phyloP scores from a whole-genome alignment of 257 asterid species.

The Vinca minor region DNA sequence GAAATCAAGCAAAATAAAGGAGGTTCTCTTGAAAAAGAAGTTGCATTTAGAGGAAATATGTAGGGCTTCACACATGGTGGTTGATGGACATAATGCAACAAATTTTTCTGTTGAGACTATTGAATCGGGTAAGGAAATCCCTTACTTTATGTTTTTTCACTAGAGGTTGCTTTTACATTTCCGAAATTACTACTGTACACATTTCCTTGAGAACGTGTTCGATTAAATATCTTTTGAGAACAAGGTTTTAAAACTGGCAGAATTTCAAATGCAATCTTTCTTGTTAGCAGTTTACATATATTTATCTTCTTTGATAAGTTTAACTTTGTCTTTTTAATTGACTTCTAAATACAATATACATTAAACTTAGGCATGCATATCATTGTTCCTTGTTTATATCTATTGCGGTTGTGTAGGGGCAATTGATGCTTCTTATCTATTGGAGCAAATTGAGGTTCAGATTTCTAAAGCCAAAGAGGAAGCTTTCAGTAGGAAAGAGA shows the following conservation, averaged over 20 bases:
- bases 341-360: neutral
- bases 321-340: neutral
- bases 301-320: neutral
- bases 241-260: neutral
- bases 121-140: slow-evolving; percentile 47
- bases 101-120: slow-evolving; percentile 48
- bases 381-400: slow-evolving; percentile 3
- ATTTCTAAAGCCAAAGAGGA: slow-evolving; percentile 67
- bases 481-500: slow-evolving; percentile 69
- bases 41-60: slow-evolving; percentile 58
- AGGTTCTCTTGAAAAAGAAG: slow-evolving; percentile 64
- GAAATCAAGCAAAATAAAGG: slow-evolving; percentile 69
- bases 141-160: neutral
- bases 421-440: slow-evolving; percentile 49
- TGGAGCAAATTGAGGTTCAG: slow-evolving; percentile 59
- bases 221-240: neutral
- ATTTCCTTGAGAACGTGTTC: neutral
- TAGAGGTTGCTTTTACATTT: neutral
- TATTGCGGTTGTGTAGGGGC: slow-evolving; percentile 40
- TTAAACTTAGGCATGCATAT: neutral
- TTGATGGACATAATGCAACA: slow-evolving; percentile 37
- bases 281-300: neutral
- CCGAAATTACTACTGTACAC: neutral
- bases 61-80: slow-evolving; percentile 58
- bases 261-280: neutral